A percentile compares a stretch with the other conserved stretches of the same genome.
These are phyloP conservation scores for Xylariaceae sp. DNA, from an alignment of 2,329 filamentous ascomycete species.

Conservation along the genomic window DNA sequence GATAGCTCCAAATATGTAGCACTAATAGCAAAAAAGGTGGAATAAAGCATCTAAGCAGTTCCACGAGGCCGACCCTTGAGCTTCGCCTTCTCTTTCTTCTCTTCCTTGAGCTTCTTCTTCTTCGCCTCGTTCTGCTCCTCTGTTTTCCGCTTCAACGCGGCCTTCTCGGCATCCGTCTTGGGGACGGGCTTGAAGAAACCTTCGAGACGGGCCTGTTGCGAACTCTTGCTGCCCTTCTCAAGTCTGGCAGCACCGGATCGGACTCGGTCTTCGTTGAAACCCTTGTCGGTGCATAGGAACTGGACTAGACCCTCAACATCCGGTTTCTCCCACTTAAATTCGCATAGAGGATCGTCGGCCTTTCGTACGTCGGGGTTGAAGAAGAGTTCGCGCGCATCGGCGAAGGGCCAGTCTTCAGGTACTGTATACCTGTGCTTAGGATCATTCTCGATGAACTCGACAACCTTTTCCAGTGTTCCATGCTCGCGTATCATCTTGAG, in stretches of 20 bases:
- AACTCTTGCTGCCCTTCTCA: constrained; percentile 84
- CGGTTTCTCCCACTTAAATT: constrained; percentile 97
- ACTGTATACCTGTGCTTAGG: constrained; percentile 74
- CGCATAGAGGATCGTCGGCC: constrained; percentile 79
- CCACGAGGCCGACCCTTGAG: constrained; percentile 81
- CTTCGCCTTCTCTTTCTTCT: constrained; percentile 92
- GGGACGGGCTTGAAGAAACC: constrained; percentile 95
- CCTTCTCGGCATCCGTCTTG: constrained; percentile 82
- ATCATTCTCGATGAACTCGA: constrained; percentile 72
- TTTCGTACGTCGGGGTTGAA: constrained; percentile 81
- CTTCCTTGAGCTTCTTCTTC: constrained; percentile 92
- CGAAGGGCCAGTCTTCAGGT: constrained; percentile 95
- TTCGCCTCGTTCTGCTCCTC: constrained; percentile 88
- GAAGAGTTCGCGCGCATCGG: constrained; percentile 87
- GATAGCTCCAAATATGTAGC: background rate
- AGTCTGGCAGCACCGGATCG: constrained; percentile 70
- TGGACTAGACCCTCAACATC: constrained; percentile 85
- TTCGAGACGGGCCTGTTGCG: constrained; percentile 85
- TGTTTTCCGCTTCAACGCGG: constrained; percentile 81
- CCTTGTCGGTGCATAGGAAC: constrained; percentile 89
- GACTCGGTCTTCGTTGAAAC: constrained; percentile 93
- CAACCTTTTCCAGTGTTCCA: constrained; percentile 78
- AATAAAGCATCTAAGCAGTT: constrained; percentile 14
- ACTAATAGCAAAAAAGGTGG: background rate
- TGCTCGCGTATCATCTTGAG: constrained; percentile 92